Base-by-base conservation (phyloP, 768 basidiomycete genomes). In the Neoboletus brunneissimus region DNA sequence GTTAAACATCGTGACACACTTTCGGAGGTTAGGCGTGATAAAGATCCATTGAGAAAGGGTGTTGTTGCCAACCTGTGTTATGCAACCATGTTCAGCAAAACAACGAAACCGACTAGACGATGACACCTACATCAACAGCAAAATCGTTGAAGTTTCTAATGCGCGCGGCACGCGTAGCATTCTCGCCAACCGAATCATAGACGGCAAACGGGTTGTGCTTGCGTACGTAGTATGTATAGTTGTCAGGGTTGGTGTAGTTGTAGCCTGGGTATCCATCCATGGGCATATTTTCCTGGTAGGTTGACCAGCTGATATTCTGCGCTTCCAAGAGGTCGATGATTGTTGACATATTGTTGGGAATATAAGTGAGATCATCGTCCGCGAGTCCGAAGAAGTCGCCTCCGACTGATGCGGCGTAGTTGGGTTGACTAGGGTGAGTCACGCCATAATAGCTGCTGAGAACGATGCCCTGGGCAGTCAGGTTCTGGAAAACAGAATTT, bases 101-200 rank as follows among this genome's bases (percentile, higher is more conserved):
- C 37, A 16, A 49, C n/a, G 34, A n/a, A n/a, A n/a, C n/a, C 34
- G 12, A 58, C 10, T 22, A 22, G 13, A 44, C n/a, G n/a, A n/a
- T n/a, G 20, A 37, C 18, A 56, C 66, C 8, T 35, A 85, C 68
- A 59, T 87, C 86, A 27, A 73, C 69, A 10, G 80, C 79, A 58
- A 87, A 84, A 65, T 86, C 76, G 54, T 85, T 86, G 65, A 85
- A 86, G 67, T 83, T 86, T 34, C 85, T 76, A 49, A 80, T 75
- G 20, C 77, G 76, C 11, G 63, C 59, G 13, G 73, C 69, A 41
- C 85, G 81, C 0, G 67, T 61, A 1, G 75, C 58, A 23, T 76
- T 74, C 31, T 68, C 65, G 4, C 79, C 74, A 31, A 86, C 71
- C 0, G 80, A 81, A 66, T 86, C 76, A 67, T 66, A 82, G 51